A percentile compares a stretch with the other conserved stretches of the same genome.
These are phyloP conservation scores for Chlamydomonas incerta DNA, from an alignment of 139 green algal species.

Conservation along the genomic window DNA sequence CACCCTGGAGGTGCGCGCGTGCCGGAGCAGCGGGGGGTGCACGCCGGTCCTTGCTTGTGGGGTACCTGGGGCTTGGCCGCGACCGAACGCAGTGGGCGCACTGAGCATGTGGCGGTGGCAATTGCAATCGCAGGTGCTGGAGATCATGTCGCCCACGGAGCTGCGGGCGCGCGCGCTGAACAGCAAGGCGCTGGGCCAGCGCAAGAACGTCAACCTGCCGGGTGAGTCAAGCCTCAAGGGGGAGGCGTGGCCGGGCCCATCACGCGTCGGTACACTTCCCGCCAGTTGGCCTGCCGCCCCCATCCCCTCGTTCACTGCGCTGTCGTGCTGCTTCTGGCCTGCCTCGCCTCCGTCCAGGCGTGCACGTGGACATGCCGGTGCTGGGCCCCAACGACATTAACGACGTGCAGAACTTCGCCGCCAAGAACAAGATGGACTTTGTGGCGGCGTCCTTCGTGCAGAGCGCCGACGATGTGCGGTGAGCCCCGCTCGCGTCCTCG, in stretches of 20 bases:
- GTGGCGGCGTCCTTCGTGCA: slow-evolving; percentile 72
- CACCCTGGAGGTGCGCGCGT: slow-evolving; percentile 50
- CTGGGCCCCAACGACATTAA: slow-evolving; percentile 73
- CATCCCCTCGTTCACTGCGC: too few relatives aligned
- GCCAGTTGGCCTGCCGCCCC: too few relatives aligned
- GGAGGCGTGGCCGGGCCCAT: too few relatives aligned
- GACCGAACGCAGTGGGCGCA: too few relatives aligned
- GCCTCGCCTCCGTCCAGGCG: slow-evolving; percentile 5
- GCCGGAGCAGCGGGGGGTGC: too few relatives aligned
- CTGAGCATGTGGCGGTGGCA: too few relatives aligned
- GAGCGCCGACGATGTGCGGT: slow-evolving; percentile 61
- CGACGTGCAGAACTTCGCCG: slow-evolving; percentile 73
- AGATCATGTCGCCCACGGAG: slow-evolving; percentile 62
- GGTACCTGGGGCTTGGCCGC: too few relatives aligned
- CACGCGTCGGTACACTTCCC: too few relatives aligned
- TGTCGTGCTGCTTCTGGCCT: background rate
- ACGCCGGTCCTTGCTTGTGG: too few relatives aligned
- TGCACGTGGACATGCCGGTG: slow-evolving; percentile 82
- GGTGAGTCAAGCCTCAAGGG: slow-evolving; percentile 43
- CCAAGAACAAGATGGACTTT: slow-evolving; percentile 64
- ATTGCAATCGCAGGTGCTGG: slow-evolving; percentile 27
- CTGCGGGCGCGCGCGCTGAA: slow-evolving; percentile 56
- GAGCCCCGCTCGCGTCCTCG: too few relatives aligned
- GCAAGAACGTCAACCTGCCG: slow-evolving; percentile 90
- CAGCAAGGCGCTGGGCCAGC: slow-evolving; percentile 71